Evolutionary conservation across 192 early-diverging fungal genomes (phyloP), one percentile per base, ranked within the genome.

Genomic region (Dissophora ornata): DNA sequence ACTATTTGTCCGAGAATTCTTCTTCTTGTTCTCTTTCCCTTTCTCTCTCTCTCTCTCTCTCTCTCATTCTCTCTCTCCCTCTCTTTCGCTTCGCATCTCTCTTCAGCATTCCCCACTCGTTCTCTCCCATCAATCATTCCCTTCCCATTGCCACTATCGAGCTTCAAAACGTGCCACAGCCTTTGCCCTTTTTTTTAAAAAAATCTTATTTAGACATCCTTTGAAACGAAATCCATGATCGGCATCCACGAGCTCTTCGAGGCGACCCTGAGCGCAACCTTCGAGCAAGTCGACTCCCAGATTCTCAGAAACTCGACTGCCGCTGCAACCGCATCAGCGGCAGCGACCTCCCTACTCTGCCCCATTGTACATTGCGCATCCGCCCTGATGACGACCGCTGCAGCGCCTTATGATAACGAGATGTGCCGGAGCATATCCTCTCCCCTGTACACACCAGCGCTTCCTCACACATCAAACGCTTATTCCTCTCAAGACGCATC

Each of bases 181-280:
- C n/a, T n/a, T n/a, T n/a, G n/a, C n/a, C n/a, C n/a, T n/a, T n/a
- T n/a, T n/a, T n/a, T n/a, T n/a, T n/a, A n/a, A n/a, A n/a, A n/a
- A 38, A 33, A n/a, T 22, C 34, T 38, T 30, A 15, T 30, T 29
- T 45, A n/a, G n/a, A n/a, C n/a, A n/a, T n/a, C n/a, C n/a, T n/a
- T n/a, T n/a, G n/a, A n/a, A n/a, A n/a, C n/a, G n/a, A n/a, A n/a
- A 0, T 15, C 46, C 42, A 64, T 64, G 66, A 58, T 51, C 42
- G 28, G 58, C 55, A 51, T 44, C 19, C 56, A 51, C 22, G 48
- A 58, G 4, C 45, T 68, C 46, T 41, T 62, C 25, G 25, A 62
- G 33, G 34, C 60, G 16, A 28, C 48, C 46, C 16, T 50, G 19
- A 42, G 40, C 10, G 29, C 32, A 3, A 38, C 30, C 18, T 50